phyloP scores from a whole-genome alignment of 1,139 yeast species.

The Protomyces inundatus region DNA sequence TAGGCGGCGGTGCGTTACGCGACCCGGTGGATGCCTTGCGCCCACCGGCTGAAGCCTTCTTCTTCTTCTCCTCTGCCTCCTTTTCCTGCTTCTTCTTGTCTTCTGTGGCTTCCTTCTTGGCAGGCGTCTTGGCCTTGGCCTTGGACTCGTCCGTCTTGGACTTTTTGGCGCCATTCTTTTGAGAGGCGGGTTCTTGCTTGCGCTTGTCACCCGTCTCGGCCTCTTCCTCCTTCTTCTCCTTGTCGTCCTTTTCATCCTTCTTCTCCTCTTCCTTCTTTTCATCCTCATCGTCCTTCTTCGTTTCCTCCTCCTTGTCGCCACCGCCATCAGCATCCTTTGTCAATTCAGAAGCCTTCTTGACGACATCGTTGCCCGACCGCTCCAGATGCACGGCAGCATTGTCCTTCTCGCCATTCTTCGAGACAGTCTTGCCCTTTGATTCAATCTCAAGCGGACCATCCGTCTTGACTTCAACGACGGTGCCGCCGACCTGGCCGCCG shows the following conservation, averaged over 20 bases:
- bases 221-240: background rate
- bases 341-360: constrained; percentile 21
- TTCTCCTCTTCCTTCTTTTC: background rate
- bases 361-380: constrained; percentile 24
- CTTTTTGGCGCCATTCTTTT: background rate
- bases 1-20: constrained; percentile 5
- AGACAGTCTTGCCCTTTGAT: constrained; percentile 23
- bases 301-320: background rate
- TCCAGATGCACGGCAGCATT: constrained; percentile 22
- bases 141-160: background rate
- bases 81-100: constrained; percentile 1
- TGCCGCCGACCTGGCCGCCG: constrained; percentile 24
- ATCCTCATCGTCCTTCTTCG: background rate
- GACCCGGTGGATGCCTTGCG: background rate
- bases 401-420: constrained; percentile 18
- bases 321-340: constrained; percentile 24
- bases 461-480: constrained; percentile 18
- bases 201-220: background rate
- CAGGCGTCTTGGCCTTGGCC: background rate
- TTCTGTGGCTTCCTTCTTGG: constrained; percentile 2
- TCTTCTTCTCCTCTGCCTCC: constrained; percentile 4
- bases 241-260: constrained; percentile 1
- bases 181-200: background rate
- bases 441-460: constrained; percentile 25
- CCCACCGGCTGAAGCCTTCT: background rate